Evolutionary conservation across 2,329 filamentous ascomycete species (phyloP), one percentile per base, ranked within the genome.

Genomic region (Zymoseptoria brevis): DNA sequence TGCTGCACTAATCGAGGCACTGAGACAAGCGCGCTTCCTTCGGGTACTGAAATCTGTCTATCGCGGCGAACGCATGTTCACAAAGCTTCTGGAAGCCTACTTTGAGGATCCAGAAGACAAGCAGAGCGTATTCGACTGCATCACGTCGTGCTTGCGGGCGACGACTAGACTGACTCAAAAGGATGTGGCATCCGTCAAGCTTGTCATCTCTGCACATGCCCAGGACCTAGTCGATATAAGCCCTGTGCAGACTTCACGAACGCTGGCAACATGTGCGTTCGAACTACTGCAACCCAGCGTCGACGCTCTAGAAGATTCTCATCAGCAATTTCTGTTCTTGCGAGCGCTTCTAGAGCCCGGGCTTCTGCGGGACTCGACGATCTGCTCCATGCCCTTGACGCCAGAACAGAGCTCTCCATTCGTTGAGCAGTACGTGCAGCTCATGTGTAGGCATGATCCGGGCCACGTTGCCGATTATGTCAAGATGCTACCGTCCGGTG

Each of bases 21-120:
- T 97, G 67, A 84, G 86, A 65, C 79, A 86, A 62, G 93, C 94
- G 1, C 83, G 85, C 0, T 99, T 97, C 72, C 95, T 89, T 72
- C 86, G 94, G 54, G 93, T 99, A 26, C 75, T 99, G 57, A 99
- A 99, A 75, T 87, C 89, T 13, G 87, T 90, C 8, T 96, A 95
- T 73, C 87, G 86, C 66, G 79, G 81, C 4, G 90, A 96, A 65
- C 87, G 85, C 66, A 86, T 93, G 69, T 96, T 89, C 67, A 83
- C 86, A 1, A 86, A 88, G 66, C 83, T 96, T 26, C 75, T 97
- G 5, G 80, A 88, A 66, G 86, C 86, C 0, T 96, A 91, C 69
- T 89, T 99, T 61, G 88, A 96, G 61, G 94, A 99, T 67, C 81
- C 82, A 0, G 85, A 91, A 54, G 88, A 94, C 64, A 86, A 85